Conservation (phyloP, 2,329 filamentous ascomycete genomes). For the Phialophora expanda region DNA sequence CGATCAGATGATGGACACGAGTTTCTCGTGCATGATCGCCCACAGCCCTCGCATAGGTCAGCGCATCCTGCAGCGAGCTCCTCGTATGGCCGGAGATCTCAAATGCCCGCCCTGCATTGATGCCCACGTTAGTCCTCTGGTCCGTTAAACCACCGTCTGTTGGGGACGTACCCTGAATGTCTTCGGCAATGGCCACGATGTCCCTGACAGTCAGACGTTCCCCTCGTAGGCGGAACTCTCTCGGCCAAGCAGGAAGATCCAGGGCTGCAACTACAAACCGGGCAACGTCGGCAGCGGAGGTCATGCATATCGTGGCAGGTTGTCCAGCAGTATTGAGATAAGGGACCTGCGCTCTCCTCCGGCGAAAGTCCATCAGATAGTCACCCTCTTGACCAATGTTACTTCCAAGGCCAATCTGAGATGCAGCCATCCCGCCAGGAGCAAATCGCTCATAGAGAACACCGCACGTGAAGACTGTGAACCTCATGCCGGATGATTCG, state of each 20-base stretch:
- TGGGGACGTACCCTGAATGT: constrained; percentile 48
- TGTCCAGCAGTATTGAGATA: constrained; percentile 58
- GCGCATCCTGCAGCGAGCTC: constrained; percentile 39
- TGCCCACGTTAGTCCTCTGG: constrained; percentile 15
- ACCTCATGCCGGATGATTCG: constrained; percentile 61
- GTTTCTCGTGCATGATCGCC: constrained; percentile 46
- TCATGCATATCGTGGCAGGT: constrained; percentile 67
- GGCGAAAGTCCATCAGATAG: constrained; percentile 68
- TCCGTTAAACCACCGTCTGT: constrained; percentile 4
- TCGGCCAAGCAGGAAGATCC: constrained; percentile 69
- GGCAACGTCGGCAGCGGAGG: constrained; percentile 71
- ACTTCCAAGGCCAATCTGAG: constrained; percentile 64
- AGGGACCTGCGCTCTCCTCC: constrained; percentile 65
- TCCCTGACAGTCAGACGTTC: constrained; percentile 66
- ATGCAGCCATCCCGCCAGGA: constrained; percentile 66
- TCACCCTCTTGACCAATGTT: constrained; percentile 63
- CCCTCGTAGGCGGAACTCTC: constrained; percentile 72
- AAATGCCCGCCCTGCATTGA: constrained; percentile 37
- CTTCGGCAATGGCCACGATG: constrained; percentile 62
- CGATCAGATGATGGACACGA: constrained; percentile 65
- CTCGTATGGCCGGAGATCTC: constrained; percentile 39
- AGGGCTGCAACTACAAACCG: constrained; percentile 71
- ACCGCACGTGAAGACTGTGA: constrained; percentile 74
- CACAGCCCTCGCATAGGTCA: constrained; percentile 43
- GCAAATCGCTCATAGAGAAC: constrained; percentile 77